Conservation (phyloP, 2,329 filamentous ascomycete species). For the Penicillium sclerotiorum region DNA sequence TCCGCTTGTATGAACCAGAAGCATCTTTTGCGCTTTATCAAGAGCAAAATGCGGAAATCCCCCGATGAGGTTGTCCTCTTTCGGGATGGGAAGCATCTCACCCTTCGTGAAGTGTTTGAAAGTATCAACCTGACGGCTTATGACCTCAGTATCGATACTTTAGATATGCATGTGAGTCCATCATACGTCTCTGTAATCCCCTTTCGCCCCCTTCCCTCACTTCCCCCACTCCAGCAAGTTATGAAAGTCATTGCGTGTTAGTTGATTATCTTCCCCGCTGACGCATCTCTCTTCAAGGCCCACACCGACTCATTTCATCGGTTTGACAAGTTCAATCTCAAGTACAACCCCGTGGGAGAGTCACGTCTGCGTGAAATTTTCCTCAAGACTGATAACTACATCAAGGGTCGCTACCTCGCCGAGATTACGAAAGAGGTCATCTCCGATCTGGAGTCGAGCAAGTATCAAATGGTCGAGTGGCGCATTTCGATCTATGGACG, state of each 20-base stretch:
- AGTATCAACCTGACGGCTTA: constrained; percentile 98
- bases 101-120: constrained; percentile 89
- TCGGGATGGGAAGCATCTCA: constrained; percentile 89
- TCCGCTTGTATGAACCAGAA: constrained; percentile 99
- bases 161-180: constrained; percentile 89
- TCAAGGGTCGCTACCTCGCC: constrained; percentile 90
- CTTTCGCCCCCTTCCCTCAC: too few species aligned
- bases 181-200: too few species aligned
- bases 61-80: constrained; percentile 92
- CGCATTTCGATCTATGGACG: constrained; percentile 96
- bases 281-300: constrained; percentile 59
- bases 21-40: constrained; percentile 96
- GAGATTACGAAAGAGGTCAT: constrained; percentile 99
- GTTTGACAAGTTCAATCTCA: constrained; percentile 99
- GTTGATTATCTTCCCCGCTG: too few species aligned
- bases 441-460: constrained; percentile 93
- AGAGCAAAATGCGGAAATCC: constrained; percentile 99
- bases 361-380: constrained; percentile 97
- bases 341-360: constrained; percentile 97
- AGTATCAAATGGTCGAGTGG: constrained; percentile 99
- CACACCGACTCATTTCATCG: constrained; percentile 98
- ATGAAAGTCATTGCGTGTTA: too few species aligned
- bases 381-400: constrained; percentile 97
- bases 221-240: too few species aligned
- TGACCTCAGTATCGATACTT: constrained; percentile 94